Base-by-base conservation (phyloP, 2,329 filamentous ascomycete genomes). In the Cladophialophora psammophila region DNA sequence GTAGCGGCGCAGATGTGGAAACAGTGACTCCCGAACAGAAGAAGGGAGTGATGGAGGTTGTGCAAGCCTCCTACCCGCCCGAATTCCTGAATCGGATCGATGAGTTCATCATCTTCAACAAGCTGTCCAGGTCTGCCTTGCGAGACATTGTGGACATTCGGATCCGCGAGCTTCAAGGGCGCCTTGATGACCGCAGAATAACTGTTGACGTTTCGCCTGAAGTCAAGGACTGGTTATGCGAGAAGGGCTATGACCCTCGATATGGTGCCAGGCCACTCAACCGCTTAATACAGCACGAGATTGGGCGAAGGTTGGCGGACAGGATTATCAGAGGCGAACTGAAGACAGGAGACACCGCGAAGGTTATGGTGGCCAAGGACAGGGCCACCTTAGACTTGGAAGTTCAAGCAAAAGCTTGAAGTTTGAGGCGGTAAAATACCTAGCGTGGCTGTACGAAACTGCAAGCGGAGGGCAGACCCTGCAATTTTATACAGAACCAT, bases 41-140 rank as follows among this genome's bases (percentile, higher is more conserved):
- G 74, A 84, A 87, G 65, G 89, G 91, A 0, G 94, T 98, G 62
- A 93, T 98, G 89, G 91, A 96, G 74, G 89, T 96, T 15, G 94
- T 98, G 0, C 84, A 90, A 18, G 79, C 84, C 8, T 80, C 84
- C 0, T 90, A 97, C 76, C 89, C 94, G 5, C 95, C 95, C 2
- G 95, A 98, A 77, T 99, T 98, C 84, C 86, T 98, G 71, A 98
- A 99, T 81, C 88, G 95, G 20, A 93, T 98, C 69, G 94, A 98
- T 79, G 94, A 96, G 68, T 97, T 98, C 81, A 97, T 98, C 77
- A 83, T 98, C 75, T 98, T 98, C 85, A 94, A 94, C 80, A 88
- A 94, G 8, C 86, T 98, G 1, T 92, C 92, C 0, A 86, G 85
- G 35, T 83, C 85, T 18, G 94, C 94, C 15, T 85, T 98, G 64